Base-by-base conservation (phyloP, 495 filamentous ascomycete species). In the Penicillium robsamsonii region DNA sequence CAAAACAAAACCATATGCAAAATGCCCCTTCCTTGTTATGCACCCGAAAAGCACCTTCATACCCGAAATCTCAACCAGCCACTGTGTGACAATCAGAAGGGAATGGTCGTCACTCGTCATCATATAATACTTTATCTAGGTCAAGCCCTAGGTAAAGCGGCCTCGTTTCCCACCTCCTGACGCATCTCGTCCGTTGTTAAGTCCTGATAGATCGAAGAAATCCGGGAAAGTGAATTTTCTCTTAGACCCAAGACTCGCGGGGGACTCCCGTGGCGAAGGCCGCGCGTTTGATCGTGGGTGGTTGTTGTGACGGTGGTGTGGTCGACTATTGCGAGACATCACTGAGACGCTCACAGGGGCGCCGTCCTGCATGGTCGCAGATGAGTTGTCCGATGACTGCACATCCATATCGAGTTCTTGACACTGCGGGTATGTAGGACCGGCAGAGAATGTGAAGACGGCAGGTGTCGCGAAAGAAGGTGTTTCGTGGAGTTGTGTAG, bases 151-250 rank as follows among this genome's bases (percentile, higher is more conserved):
- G 57, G 77, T 77, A 66, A 87, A 87, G 59, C 89, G 79, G 46
- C 83, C 84, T 55, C 91, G 77, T 77, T 95, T 96, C 25, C 84
- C 81, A 22, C 84, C 81, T 31, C 84, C 86, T 66, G 80, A 80
- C 52, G 80, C 69, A 61, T 92, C 90, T 57, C 84, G 84, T 12
- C 80, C 79, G 57, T 87, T 81, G 24, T 82, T 78, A 37, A 89
- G 59, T 40, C 80, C 82, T 6, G 83, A 83, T n/a, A 96, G 69
- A 58, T 94, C 90, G 60, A 95, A 96, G 56, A 92, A 86, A 54
- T 96, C 92, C 3, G 82, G 81, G 37, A 91, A 81, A 41, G 87
- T 84, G 56, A 88, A 76, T 61, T 89, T 86, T 15, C 92, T 81
- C 72, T 96, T 96, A 27, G 87, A 87, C 0, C 92, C 91, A 64